Evolutionary conservation across 139 green algal species (phyloP), one percentile per base, ranked within the genome.

Genomic region (Coccomyxa sp.): DNA sequence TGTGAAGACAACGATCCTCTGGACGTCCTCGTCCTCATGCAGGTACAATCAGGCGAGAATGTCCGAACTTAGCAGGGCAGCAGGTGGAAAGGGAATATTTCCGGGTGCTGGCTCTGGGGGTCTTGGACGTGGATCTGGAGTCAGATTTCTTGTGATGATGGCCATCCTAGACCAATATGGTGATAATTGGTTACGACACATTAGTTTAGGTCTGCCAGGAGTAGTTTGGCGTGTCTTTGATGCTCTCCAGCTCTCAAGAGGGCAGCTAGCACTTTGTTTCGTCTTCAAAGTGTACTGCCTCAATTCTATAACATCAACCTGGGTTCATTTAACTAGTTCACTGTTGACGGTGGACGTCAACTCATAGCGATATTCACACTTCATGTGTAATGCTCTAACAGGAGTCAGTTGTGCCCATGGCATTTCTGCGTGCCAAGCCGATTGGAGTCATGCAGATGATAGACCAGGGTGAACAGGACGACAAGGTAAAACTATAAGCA

Each of bases 371-470:
- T 51, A 7, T 51, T 51, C 38, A 51, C 38, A 7, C 3, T 51
- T 51, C 7, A 3, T 51, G 38, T 51, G 38, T 7, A 51, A 51
- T 51, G 38, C 38, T 51, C 79, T 9, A 57, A 59, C 88, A 98
- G 87, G 95, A 97, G 86, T 89, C 94, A 14, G 95, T 97, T 21
- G 90, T 95, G 58, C 95, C 95, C 51, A 96, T 97, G 91, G 94
- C 90, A 83, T 98, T 97, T 88, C 82, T 98, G 88, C 86, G 95
- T 10, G 92, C 89, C 23, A 91, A 90, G 77, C 93, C 94, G 60
- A 98, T 99, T 60, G 96, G 96, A 60, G 92, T 98, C 30, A 98
- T 99, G 96, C 89, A 91, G 51, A 98, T 98, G 96, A 86, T 98
- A 27, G 96, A 98, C 88, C 92, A 97, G 89, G 95, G 94, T 10